These are phyloP conservation scores for Rossbeevera mucosa DNA, from an alignment of 768 basidiomycete species.

Conservation along the genomic window DNA sequence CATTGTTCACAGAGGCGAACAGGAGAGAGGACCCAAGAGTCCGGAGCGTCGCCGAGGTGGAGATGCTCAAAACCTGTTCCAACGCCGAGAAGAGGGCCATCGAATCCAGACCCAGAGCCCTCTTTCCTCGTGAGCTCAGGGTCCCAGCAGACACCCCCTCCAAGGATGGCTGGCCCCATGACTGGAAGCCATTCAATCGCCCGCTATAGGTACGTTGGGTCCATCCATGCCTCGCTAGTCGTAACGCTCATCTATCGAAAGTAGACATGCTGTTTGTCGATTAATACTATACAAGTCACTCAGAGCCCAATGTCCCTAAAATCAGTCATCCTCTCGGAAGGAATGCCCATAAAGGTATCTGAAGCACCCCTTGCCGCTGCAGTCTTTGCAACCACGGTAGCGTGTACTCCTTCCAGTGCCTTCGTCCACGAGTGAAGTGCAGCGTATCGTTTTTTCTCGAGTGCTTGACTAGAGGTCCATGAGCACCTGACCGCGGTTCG, in stretches of 20 bases:
- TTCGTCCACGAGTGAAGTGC: conserved; percentile 81
- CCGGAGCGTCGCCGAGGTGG: conserved; percentile 52
- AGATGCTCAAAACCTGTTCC: conserved; percentile 56
- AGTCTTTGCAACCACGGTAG: conserved; percentile 71
- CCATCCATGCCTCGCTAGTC: not conserved
- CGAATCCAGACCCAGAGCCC: conserved; percentile 72
- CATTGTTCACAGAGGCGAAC: conserved; percentile 68
- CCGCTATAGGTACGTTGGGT: conserved; percentile 38
- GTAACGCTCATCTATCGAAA: not conserved
- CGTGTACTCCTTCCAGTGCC: conserved; percentile 73
- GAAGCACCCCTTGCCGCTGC: conserved; percentile 32
- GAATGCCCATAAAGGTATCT: conserved; percentile 33
- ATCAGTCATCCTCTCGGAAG: conserved; percentile 30
- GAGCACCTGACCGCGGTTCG: not conserved
- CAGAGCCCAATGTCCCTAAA: conserved; percentile 28
- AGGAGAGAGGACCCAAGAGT: conserved; percentile 69
- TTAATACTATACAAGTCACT: conserved; percentile 8
- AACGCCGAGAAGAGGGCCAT: conserved; percentile 63
- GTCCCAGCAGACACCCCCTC: conserved; percentile 84
- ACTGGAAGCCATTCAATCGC: conserved; percentile 68
- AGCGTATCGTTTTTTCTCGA: conserved; percentile 82
- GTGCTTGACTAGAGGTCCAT: conserved; percentile 60
- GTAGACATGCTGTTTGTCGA: not conserved
- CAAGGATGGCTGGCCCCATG: conserved; percentile 78
- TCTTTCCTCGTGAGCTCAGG: conserved; percentile 85